Evolutionary conservation across 2,329 filamentous ascomycete species (phyloP).

Genomic region (Ilyonectria destructans): DNA sequence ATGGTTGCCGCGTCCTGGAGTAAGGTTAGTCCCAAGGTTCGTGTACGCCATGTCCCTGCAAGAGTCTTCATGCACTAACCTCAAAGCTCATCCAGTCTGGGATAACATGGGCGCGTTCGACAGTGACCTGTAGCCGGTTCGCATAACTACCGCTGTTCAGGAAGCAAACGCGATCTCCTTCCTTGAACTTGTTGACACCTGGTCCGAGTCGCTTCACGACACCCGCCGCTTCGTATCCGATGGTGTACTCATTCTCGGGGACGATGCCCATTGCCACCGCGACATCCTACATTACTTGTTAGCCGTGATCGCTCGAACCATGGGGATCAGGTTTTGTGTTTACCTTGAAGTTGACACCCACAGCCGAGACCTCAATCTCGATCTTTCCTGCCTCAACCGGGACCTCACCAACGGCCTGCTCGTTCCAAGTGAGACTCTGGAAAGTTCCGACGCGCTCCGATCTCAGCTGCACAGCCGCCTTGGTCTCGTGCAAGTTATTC

Average conservation of each 20-base stretch:
- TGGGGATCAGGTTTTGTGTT: no score
- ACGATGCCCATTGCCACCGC: conserved; percentile 42
- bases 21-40: no score
- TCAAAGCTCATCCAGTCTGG: conserved; percentile 55
- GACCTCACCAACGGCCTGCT: conserved; percentile 5
- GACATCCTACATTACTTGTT: conserved; percentile 34
- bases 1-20: conserved; percentile 51
- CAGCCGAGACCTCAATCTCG: conserved; percentile 45
- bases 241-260: conserved; percentile 30
- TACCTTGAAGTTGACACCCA: conserved; percentile 44
- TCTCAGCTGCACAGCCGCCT: neutral
- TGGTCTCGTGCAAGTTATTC: neutral
- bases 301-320: no score
- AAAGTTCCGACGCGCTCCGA: neutral
- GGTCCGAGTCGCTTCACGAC: conserved; percentile 50
- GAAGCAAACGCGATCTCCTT: conserved; percentile 47
- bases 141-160: conserved; percentile 40
- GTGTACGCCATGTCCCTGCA: no score
- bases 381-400: conserved; percentile 11
- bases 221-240: conserved; percentile 49
- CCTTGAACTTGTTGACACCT: conserved; percentile 9
- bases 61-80: conserved; percentile 11
- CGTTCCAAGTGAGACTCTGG: conserved; percentile 2
- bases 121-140: conserved; percentile 13
- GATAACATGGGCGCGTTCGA: conserved; percentile 38